These are phyloP conservation scores for Wallacemonas sp. DNA, from an alignment of 208 protist species.

Conservation along the genomic window DNA sequence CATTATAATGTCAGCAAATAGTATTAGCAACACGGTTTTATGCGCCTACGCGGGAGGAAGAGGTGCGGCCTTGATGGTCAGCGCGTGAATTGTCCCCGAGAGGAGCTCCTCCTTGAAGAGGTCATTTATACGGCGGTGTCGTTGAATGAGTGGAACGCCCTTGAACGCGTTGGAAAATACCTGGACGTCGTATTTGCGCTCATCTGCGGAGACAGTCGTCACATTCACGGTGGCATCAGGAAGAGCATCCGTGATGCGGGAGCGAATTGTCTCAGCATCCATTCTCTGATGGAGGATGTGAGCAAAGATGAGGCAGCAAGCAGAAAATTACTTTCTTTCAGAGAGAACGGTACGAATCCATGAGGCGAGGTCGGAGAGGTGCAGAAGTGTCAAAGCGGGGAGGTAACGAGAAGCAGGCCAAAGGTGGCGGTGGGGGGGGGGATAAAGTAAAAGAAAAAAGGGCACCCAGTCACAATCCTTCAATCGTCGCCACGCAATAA, in stretches of 20 bases:
- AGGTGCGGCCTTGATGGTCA: conserved; percentile 63
- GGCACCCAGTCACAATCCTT: neutral
- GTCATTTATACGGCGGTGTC: conserved; percentile 72
- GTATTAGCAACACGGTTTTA: neutral
- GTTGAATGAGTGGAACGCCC: conserved; percentile 53
- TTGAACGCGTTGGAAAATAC: conserved; percentile 57
- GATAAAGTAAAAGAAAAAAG: conserved; percentile 3
- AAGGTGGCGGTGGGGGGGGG: neutral
- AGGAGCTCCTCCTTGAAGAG: conserved; percentile 73
- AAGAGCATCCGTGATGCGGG: conserved; percentile 32
- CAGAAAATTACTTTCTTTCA: neutral
- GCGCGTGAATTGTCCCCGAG: conserved; percentile 68
- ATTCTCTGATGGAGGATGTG: too few relatives aligned
- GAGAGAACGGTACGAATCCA: too few relatives aligned
- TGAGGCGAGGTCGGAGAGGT: too few relatives aligned
- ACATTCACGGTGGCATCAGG: conserved; percentile 31
- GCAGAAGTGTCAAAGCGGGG: conserved; percentile 10
- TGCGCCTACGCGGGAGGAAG: conserved; percentile 20
- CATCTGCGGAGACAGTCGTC: conserved; percentile 40
- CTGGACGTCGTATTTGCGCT: conserved; percentile 66
- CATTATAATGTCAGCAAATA: neutral
- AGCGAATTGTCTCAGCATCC: conserved; percentile 22
- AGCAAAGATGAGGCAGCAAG: too few relatives aligned
- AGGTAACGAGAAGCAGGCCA: conserved; percentile 7
- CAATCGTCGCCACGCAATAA: too few relatives aligned